A percentile compares a stretch with the other conserved stretches of the same genome.
Conservation (phyloP, 176 grass and related monocot species). For the Carex scoparia region DNA sequence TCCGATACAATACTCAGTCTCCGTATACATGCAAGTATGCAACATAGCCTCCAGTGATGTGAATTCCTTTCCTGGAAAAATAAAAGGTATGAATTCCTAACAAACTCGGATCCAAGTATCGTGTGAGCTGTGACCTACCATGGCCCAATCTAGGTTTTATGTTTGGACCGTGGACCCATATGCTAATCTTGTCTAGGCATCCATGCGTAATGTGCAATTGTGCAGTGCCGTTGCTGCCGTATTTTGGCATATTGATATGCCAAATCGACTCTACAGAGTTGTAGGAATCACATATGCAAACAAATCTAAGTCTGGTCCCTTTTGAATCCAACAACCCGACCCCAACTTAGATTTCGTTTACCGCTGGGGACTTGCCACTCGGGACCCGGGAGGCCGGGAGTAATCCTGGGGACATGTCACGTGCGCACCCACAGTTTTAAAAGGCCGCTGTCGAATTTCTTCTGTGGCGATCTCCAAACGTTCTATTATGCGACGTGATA, state of each 20-base stretch:
- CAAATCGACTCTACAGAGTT: neutral
- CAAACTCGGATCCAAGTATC: neutral
- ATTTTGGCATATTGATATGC: neutral
- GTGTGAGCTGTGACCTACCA: neutral
- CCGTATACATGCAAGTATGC: no score
- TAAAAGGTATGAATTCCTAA: no score
- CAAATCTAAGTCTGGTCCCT: neutral
- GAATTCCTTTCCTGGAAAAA: no score
- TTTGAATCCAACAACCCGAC: neutral
- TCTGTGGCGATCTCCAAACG: neutral
- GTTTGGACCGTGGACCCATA: neutral
- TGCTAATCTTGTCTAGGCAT: neutral
- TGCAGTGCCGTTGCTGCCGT: neutral
- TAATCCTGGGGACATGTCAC: neutral
- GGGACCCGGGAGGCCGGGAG: neutral
- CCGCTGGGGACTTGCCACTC: neutral
- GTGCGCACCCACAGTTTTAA: neutral
- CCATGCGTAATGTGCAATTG: neutral
- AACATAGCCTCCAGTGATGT: no score
- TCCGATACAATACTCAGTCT: no score
- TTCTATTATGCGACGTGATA: neutral
- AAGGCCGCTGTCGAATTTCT: neutral
- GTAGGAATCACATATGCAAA: neutral
- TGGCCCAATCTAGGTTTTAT: neutral
- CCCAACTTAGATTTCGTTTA: neutral